phyloP scores from a whole-genome alignment of 2,329 filamentous ascomycete species.

The Venturia carpophila region DNA sequence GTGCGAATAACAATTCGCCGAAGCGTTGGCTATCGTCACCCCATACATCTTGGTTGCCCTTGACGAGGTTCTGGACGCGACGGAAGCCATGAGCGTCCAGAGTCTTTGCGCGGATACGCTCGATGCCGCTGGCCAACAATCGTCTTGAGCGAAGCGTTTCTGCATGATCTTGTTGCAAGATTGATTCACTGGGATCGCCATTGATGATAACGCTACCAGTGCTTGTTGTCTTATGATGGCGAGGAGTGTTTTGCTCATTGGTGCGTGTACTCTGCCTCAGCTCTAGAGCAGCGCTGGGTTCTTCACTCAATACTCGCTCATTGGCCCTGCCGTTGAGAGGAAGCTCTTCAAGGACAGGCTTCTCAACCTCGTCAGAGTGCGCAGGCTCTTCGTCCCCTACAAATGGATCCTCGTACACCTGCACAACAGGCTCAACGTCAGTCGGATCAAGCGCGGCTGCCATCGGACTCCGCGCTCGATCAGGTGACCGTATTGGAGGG shows the following conservation, averaged over 20 bases:
- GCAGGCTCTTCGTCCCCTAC: conserved; percentile 32
- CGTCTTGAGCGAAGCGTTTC: conserved; percentile 42
- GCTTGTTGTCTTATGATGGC: conserved; percentile 33
- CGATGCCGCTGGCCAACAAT: conserved; percentile 65
- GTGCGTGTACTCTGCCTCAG: conserved; percentile 16
- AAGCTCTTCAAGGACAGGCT: conserved; percentile 43
- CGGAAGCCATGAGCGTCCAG: conserved; percentile 78
- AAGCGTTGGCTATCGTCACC: conserved; percentile 63
- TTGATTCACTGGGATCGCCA: conserved; percentile 15
- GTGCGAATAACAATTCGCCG: conserved; percentile 55
- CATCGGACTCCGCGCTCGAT: conserved; percentile 28
- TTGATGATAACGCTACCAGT: conserved; percentile 31
- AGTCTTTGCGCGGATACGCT: conserved; percentile 60
- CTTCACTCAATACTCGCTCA: conserved; percentile 14
- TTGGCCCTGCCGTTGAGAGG: conserved; percentile 41
- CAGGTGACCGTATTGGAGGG: conserved; percentile 28
- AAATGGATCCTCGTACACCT: conserved; percentile 48
- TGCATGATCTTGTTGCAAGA: conserved; percentile 30
- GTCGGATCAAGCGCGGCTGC: neutral
- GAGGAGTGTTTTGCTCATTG: conserved; percentile 24
- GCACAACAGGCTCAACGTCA: conserved; percentile 30
- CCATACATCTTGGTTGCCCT: conserved; percentile 53
- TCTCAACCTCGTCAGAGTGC: conserved; percentile 28
- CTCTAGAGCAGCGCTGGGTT: conserved; percentile 3
- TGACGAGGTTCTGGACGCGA: conserved; percentile 66